These are phyloP conservation scores for Apiospora kogelbergensis DNA, from an alignment of 2,329 filamentous ascomycete species.

Conservation along the genomic window DNA sequence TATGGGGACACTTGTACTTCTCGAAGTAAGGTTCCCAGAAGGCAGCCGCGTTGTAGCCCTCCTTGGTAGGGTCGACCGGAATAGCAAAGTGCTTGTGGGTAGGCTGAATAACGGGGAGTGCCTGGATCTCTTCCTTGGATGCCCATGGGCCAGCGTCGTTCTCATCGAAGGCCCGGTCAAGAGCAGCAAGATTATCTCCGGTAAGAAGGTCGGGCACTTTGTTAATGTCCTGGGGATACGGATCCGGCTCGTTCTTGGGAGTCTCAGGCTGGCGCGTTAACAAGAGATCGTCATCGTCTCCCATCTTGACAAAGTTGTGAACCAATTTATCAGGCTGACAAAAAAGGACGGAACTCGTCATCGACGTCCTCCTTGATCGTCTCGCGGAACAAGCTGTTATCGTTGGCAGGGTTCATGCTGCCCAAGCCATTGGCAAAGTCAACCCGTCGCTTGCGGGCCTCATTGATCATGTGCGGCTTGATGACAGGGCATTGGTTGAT, in stretches of 20 bases:
- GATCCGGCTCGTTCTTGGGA: background rate
- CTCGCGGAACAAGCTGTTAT: background rate
- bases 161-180: background rate
- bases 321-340: background rate
- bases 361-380: background rate
- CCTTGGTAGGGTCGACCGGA: slow-evolving; percentile 43
- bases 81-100: background rate
- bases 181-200: slow-evolving; percentile 4
- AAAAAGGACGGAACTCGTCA: background rate
- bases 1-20: slow-evolving; percentile 55
- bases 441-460: slow-evolving; percentile 36
- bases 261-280: background rate
- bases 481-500: slow-evolving; percentile 38
- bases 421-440: slow-evolving; percentile 26
- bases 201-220: slow-evolving; percentile 7
- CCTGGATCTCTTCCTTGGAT: background rate
- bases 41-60: slow-evolving; percentile 44
- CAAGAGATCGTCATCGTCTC: background rate
- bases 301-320: background rate
- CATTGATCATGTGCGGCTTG: slow-evolving; percentile 30
- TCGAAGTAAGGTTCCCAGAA: slow-evolving; percentile 45
- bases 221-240: background rate
- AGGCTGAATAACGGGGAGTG: background rate
- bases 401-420: slow-evolving; percentile 12
- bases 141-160: background rate